Percentiles rank a stretch among this genome's conserved stretches.
Conservation (phyloP, 805 yeast genomes). For the Metschnikowia matae region DNA sequence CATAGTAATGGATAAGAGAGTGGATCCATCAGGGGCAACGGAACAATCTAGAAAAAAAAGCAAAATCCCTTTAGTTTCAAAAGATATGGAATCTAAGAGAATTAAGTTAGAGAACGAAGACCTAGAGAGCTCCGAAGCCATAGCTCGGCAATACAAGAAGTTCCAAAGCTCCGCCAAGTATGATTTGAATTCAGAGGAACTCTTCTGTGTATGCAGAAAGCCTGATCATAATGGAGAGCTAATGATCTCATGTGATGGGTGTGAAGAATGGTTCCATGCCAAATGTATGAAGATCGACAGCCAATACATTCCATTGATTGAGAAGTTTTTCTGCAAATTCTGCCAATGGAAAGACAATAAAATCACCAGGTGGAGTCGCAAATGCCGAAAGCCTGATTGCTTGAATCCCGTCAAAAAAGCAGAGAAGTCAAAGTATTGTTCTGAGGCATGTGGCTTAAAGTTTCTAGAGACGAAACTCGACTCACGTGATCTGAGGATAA, state of each 20-base stretch:
- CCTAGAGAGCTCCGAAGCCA: slow-evolving; percentile 26
- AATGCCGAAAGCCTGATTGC: slow-evolving; percentile 64
- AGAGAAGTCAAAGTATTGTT: slow-evolving; percentile 66
- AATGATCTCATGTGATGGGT: slow-evolving; percentile 94
- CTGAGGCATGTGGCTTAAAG: slow-evolving; percentile 60
- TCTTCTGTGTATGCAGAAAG: slow-evolving; percentile 73
- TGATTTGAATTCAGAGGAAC: slow-evolving; percentile 52
- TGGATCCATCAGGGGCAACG: neutral
- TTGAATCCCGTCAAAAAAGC: slow-evolving; percentile 44
- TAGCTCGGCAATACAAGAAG: slow-evolving; percentile 36
- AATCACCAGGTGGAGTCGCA: slow-evolving; percentile 64
- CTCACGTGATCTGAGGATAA: slow-evolving; percentile 15
- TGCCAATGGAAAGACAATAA: slow-evolving; percentile 57
- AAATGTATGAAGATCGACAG: slow-evolving; percentile 61
- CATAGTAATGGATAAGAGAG: neutral
- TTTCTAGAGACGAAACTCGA: slow-evolving; percentile 35
- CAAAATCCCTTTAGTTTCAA: slow-evolving; percentile 11
- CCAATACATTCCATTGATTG: slow-evolving; percentile 51
- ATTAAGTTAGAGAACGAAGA: slow-evolving; percentile 14
- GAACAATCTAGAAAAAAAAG: slow-evolving; percentile 11
- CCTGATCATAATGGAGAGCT: slow-evolving; percentile 71
- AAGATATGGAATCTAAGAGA: slow-evolving; percentile 11
- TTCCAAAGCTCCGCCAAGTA: slow-evolving; percentile 36
- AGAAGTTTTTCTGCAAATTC: slow-evolving; percentile 66
- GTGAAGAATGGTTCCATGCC: slow-evolving; percentile 95